Percentiles rank a stretch among this genome's conserved stretches.
Conservation (phyloP, 1,284 basidiomycete species). For the Cryptococcus sp. region DNA sequence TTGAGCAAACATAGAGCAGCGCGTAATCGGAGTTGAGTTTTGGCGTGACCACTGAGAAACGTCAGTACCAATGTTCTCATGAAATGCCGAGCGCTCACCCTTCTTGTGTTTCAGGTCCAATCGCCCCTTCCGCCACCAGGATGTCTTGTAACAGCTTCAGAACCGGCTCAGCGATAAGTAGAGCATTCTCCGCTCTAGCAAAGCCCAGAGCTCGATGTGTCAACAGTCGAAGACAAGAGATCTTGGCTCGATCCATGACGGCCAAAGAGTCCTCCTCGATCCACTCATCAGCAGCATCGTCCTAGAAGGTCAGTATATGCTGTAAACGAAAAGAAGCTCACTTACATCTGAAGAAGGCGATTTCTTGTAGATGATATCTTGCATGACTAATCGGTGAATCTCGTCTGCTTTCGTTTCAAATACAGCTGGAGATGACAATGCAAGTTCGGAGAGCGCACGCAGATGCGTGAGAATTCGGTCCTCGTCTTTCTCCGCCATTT, state of each 20-base stretch:
- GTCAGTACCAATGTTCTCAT: neutral
- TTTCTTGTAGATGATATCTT: constrained; percentile 63
- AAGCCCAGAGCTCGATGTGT: constrained; percentile 71
- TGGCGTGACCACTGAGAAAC: constrained; percentile 24
- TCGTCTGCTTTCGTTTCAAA: constrained; percentile 73
- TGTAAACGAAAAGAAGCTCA: neutral
- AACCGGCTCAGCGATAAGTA: constrained; percentile 66
- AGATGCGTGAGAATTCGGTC: constrained; percentile 63
- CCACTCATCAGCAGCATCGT: constrained; percentile 62
- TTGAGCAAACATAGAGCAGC: constrained; percentile 78
- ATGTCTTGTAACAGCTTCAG: constrained; percentile 68
- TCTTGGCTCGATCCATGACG: constrained; percentile 56
- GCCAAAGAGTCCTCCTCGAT: constrained; percentile 60
- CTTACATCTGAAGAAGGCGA: constrained; percentile 52
- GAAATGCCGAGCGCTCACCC: constrained; percentile 53
- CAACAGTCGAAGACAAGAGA: constrained; percentile 70
- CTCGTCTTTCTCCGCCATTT: constrained; percentile 55
- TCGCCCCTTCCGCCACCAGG: constrained; percentile 61
- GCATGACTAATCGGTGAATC: constrained; percentile 66
- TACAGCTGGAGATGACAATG: constrained; percentile 61
- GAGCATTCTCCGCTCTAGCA: constrained; percentile 57
- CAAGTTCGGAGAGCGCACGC: constrained; percentile 69
- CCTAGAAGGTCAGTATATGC: constrained; percentile 32
- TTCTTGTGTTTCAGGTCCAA: constrained; percentile 59
- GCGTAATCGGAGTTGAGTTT: constrained; percentile 62